phyloP scores from a whole-genome alignment of 768 basidiomycete species.

The Amanita fuliginea region DNA sequence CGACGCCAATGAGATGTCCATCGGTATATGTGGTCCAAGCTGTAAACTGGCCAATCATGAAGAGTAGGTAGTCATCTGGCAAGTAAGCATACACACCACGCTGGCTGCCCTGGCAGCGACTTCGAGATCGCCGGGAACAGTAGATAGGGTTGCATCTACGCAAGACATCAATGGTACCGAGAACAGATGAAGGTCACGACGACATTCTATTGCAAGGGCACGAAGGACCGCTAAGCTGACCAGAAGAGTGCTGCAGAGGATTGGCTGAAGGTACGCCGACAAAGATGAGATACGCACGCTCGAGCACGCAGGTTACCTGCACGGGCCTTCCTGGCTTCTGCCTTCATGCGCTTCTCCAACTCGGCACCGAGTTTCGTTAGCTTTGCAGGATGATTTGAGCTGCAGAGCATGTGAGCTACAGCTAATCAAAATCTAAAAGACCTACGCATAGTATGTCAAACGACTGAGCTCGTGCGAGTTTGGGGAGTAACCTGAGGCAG shows the following conservation, averaged over 20 bases:
- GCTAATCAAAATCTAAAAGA: not conserved
- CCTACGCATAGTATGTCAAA: constrained; percentile 73
- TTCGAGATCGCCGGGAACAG: constrained; percentile 58
- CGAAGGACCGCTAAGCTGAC: constrained; percentile 78
- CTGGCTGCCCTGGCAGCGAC: constrained; percentile 68
- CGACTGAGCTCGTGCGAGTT: constrained; percentile 80
- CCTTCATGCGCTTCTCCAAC: constrained; percentile 60
- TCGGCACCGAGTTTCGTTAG: constrained; percentile 66
- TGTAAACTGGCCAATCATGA: constrained; percentile 47
- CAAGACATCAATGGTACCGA: constrained; percentile 60
- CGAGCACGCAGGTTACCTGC: constrained; percentile 68
- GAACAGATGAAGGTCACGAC: constrained; percentile 68
- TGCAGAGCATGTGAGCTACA: constrained; percentile 10
- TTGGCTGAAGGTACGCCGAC: constrained; percentile 7
- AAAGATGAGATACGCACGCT: constrained; percentile 44
- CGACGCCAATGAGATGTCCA: constrained; percentile 72
- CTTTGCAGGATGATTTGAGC: constrained; percentile 72
- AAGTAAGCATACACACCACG: constrained; percentile 39
- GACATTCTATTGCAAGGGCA: constrained; percentile 77
- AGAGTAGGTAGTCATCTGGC: not conserved
- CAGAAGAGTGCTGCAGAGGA: constrained; percentile 48
- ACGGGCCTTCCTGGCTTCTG: constrained; percentile 57
- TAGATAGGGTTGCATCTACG: constrained; percentile 43
- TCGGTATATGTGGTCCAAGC: constrained; percentile 91
- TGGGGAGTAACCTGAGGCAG: constrained; percentile 69